Evolutionary conservation across 352 stramenopile species (phyloP).

Genomic region (Pythium dissotocum): DNA sequence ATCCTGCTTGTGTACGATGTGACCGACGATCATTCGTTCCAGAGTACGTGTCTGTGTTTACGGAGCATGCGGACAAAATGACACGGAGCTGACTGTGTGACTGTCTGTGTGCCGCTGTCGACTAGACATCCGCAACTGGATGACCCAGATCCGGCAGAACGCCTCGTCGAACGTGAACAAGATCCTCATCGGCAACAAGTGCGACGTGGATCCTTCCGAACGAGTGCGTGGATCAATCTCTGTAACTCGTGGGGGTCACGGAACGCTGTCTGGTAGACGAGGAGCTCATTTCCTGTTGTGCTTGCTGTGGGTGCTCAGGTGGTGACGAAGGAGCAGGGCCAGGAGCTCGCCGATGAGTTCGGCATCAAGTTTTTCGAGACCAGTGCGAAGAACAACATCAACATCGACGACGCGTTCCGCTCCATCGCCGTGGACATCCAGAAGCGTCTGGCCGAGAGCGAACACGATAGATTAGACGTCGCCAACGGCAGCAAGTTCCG

Average conservation of each 20-base stretch:
- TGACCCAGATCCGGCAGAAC: conserved; percentile 95
- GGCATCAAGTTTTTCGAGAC: conserved; percentile 96
- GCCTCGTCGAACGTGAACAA: conserved; percentile 99
- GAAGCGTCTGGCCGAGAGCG: conserved; percentile 83
- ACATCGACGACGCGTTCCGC: conserved; percentile 90
- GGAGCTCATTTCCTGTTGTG: conserved; percentile 2
- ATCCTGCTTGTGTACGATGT: conserved; percentile 93
- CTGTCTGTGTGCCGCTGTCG: background rate
- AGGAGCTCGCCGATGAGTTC: conserved; percentile 92
- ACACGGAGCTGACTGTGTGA: background rate
- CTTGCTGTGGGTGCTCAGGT: conserved; percentile 45
- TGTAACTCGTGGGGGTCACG: too few species aligned
- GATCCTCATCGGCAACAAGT: conserved; percentile 99
- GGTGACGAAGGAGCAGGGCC: conserved; percentile 92
- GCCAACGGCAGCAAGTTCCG: conserved; percentile 85
- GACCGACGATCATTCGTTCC: conserved; percentile 91
- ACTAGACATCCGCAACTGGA: conserved; percentile 89
- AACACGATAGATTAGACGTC: conserved; percentile 89
- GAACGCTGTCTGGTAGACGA: too few species aligned
- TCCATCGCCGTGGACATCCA: conserved; percentile 89
- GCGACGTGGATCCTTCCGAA: conserved; percentile 95
- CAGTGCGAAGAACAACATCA: conserved; percentile 92
- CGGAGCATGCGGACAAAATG: background rate
- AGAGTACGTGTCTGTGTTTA: conserved; percentile 56
- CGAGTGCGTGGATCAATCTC: conserved; percentile 64